These are phyloP conservation scores for Teunomyces lycoperdinae DNA, from an alignment of 805 yeast species.

Conservation along the genomic window DNA sequence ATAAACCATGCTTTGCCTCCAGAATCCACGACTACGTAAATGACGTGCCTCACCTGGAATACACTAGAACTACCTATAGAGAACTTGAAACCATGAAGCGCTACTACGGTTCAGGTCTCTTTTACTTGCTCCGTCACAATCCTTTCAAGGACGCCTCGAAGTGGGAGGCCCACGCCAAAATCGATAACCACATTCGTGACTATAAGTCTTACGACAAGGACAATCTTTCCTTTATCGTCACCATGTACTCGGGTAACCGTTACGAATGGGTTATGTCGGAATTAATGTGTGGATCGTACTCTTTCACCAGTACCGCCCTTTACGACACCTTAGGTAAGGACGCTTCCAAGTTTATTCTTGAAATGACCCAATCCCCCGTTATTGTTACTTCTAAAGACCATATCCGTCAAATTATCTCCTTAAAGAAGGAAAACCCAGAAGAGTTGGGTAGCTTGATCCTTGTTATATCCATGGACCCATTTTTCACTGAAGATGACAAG, in stretches of 20 bases:
- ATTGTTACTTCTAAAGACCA: slow-evolving; percentile 54
- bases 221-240: slow-evolving; percentile 29
- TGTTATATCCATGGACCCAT: slow-evolving; percentile 54
- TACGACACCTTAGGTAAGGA: slow-evolving; percentile 41
- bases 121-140: slow-evolving; percentile 18
- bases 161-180: slow-evolving; percentile 19
- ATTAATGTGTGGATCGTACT: slow-evolving; percentile 29
- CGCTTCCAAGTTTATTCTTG: slow-evolving; percentile 32
- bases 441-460: slow-evolving; percentile 44
- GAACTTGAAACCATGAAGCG: slow-evolving; percentile 14
- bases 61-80: slow-evolving; percentile 13
- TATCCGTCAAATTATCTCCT: slow-evolving; percentile 44
- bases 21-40: slow-evolving; percentile 19
- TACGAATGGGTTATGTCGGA: slow-evolving; percentile 39
- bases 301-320: slow-evolving; percentile 38
- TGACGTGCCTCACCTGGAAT: slow-evolving; percentile 11
- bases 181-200: slow-evolving; percentile 15
- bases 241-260: slow-evolving; percentile 34
- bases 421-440: slow-evolving; percentile 33
- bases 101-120: slow-evolving; percentile 21
- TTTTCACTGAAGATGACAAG: slow-evolving; percentile 41
- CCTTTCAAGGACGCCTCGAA: slow-evolving; percentile 16
- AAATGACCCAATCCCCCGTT: slow-evolving; percentile 38
- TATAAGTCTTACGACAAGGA: slow-evolving; percentile 13
- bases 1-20: slow-evolving; percentile 14